phyloP scores from a whole-genome alignment of 2,329 filamentous ascomycete species.

The Canariomyces notabilis region DNA sequence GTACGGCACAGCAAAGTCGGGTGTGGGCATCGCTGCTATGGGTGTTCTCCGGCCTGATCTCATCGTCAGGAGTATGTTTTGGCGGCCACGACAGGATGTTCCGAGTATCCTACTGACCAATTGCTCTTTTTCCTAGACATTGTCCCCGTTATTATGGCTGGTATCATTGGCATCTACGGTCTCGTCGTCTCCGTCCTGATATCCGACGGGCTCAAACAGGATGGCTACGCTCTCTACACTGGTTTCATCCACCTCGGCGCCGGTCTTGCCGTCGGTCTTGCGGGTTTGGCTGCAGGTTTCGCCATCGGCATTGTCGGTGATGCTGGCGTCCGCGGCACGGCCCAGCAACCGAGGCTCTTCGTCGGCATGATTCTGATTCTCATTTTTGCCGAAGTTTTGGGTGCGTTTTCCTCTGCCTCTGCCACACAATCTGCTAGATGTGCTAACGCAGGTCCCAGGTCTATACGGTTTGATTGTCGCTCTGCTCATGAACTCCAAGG shows the following conservation, averaged over 20 bases:
- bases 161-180: conserved; percentile 99
- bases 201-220: conserved; percentile 70
- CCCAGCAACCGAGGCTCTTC: conserved; percentile 79
- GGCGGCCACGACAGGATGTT: conserved; percentile 30
- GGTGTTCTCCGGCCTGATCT: conserved; percentile 96
- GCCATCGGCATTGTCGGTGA: conserved; percentile 86
- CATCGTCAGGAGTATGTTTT: conserved; percentile 97
- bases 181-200: conserved; percentile 84
- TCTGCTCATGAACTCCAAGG: conserved; percentile 99
- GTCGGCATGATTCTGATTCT: conserved; percentile 98
- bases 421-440: background rate
- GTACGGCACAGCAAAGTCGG: conserved; percentile 98
- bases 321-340: conserved; percentile 80
- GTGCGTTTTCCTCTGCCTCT: conserved; percentile 47
- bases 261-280: conserved; percentile 74
- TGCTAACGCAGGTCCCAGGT: conserved; percentile 49
- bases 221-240: conserved; percentile 65
- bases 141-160: conserved; percentile 99
- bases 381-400: conserved; percentile 99
- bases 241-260: conserved; percentile 83
- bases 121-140: conserved; percentile 67
- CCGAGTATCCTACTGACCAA: conserved; percentile 7
- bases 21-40: conserved; percentile 97
- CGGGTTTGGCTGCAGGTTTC: conserved; percentile 79
- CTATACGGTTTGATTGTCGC: conserved; percentile 98